Evolutionary conservation across 169 alveolate species (phyloP), one percentile per base, ranked within the genome.

Genomic region (Cyclospora cayetanensis): DNA sequence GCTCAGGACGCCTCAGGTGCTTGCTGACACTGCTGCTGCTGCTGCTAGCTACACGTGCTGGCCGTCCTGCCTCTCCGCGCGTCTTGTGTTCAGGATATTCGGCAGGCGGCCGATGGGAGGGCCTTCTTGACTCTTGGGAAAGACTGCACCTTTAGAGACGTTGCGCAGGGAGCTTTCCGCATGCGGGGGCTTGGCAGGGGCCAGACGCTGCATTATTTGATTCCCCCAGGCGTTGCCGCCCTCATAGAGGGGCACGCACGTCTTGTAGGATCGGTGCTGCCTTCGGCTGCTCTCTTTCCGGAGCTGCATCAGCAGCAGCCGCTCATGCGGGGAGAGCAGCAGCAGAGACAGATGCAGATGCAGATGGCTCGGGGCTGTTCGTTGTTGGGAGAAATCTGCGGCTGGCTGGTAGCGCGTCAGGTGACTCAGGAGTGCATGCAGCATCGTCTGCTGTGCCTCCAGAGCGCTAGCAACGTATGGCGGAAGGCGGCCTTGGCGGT

Each of bases 151-250:
- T 91, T 95, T 91, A 95, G 98, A 29, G 98, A 97, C 74, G 96
- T 94, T 72, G 97, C 98, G 39, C 99, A 97, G 92, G 98, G 98
- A 27, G 98, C 98, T 41, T 97, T 95, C 95, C 93, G 99, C 43
- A 95, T 97, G 97, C 95, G 99, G 25, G 94, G 94, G 18, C 34
- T 94, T 53, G 96, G 96, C 50, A 52, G 80, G 41, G 95, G 95
- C 15, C 95, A 93, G 80, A 80, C 76, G 39, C 70, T 93, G 43
- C 63, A 63, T 22, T 42, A 74, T 31, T 68, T 93, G 39, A 31
- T 77, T 12, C 93, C 94, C 4, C 94, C 94, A 4, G 95, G 92
- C 60, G 93, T 89, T 7, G 53, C 90, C 15, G 77, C 68, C 53
- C 91, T 79, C 41, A 65, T 92, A 27, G 89, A 65, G 9, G 31